Evolutionary conservation across 768 basidiomycete species (phyloP).

Genomic region (Podaxis sp.): DNA sequence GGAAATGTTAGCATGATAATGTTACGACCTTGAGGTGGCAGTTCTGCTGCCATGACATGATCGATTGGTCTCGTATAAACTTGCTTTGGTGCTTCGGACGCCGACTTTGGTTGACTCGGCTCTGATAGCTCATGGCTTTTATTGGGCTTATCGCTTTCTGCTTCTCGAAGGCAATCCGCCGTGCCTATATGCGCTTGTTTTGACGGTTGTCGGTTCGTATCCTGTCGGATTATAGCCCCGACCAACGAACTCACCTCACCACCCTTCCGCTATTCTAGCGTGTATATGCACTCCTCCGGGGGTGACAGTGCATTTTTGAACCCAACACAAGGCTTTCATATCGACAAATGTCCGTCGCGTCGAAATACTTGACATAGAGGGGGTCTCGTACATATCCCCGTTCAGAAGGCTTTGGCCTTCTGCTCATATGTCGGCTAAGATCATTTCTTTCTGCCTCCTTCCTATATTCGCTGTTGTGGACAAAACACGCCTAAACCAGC

Average conservation of each 20-base stretch:
- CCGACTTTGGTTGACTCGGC: background rate
- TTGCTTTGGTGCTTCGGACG: background rate
- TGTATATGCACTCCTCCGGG: background rate
- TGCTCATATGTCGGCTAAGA: background rate
- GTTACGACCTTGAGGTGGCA: background rate
- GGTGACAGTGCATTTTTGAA: too few species aligned
- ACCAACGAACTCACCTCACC: background rate
- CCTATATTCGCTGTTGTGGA: background rate
- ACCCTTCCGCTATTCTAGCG: background rate
- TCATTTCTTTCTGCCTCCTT: background rate
- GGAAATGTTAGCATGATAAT: background rate
- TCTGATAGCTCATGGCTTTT: background rate
- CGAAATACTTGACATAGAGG: background rate
- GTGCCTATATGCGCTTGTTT: background rate
- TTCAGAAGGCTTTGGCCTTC: background rate
- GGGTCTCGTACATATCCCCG: background rate
- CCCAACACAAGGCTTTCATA: background rate
- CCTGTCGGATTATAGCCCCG: background rate
- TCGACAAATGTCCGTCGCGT: background rate
- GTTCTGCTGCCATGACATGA: background rate
- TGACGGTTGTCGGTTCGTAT: background rate
- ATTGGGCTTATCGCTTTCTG: background rate
- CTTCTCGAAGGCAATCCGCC: background rate
- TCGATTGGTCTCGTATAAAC: background rate
- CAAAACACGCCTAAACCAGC: background rate